Percentiles rank a stretch among this genome's conserved stretches.
These are phyloP conservation scores for Oryza meyeriana DNA, from an alignment of 176 grass and related monocot species.

Conservation along the genomic window DNA sequence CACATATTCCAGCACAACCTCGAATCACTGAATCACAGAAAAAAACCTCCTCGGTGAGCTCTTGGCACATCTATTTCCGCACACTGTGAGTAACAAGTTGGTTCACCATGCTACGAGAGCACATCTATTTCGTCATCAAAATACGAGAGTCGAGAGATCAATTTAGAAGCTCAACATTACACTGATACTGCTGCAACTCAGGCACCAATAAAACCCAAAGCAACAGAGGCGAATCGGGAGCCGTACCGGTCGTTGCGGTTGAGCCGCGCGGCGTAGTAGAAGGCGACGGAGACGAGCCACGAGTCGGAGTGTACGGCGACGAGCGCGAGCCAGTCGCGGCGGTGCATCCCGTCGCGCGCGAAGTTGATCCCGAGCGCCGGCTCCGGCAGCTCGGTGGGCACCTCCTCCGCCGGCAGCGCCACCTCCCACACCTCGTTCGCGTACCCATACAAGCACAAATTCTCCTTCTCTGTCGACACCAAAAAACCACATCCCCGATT, in stretches of 20 bases:
- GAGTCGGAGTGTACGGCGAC: conserved; percentile 83
- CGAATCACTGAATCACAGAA: background rate
- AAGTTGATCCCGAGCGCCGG: conserved; percentile 82
- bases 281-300: conserved; percentile 70
- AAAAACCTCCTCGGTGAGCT: background rate
- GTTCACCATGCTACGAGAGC: background rate
- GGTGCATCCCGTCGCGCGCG: conserved; percentile 78
- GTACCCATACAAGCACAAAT: conserved; percentile 72
- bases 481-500: conserved; percentile 5
- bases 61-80: background rate
- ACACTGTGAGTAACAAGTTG: background rate
- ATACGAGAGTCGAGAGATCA: too few relatives aligned
- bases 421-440: conserved; percentile 68
- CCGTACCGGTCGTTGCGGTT: conserved; percentile 55
- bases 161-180: conserved; percentile 2
- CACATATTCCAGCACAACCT: background rate
- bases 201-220: background rate
- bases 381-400: conserved; percentile 77
- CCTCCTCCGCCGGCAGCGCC: conserved; percentile 75
- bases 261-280: conserved; percentile 62
- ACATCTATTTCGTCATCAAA: too few relatives aligned
- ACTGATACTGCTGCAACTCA: background rate
- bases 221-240: background rate
- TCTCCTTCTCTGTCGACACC: conserved; percentile 57
- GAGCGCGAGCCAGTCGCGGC: conserved; percentile 68